These are phyloP conservation scores for Ceratocystis smalleyi DNA, from an alignment of 2,329 filamentous ascomycete species.

Conservation along the genomic window DNA sequence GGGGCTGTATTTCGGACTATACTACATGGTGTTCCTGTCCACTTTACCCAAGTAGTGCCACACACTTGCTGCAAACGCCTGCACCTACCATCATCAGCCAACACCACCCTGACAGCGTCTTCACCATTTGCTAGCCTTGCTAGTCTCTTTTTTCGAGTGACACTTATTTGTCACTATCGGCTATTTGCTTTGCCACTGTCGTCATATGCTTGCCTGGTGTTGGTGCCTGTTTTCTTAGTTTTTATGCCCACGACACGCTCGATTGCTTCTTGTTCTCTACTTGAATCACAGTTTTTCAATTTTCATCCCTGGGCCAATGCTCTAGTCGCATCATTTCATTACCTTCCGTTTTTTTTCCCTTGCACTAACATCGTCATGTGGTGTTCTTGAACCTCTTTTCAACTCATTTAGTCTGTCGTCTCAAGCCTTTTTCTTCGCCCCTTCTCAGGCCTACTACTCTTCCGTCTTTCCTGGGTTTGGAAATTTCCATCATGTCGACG, in stretches of 20 bases:
- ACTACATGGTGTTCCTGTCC: background rate
- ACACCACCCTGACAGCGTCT: background rate
- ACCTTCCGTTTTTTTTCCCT: background rate
- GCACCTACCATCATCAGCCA: background rate
- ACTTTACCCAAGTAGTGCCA: background rate
- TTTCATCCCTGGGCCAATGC: background rate
- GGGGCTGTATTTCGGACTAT: background rate
- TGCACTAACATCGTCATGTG: background rate
- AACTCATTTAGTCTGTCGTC: background rate
- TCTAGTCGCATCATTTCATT: background rate
- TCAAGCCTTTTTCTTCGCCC: background rate
- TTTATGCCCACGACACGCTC: background rate
- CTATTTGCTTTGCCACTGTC: background rate
- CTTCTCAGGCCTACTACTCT: background rate
- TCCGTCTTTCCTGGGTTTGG: background rate
- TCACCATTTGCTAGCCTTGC: background rate
- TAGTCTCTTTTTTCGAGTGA: background rate
- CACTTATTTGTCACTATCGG: background rate
- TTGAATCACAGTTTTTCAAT: background rate
- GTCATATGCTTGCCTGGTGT: background rate
- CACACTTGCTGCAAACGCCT: background rate
- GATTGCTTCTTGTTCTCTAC: background rate
- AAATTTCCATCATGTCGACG: constrained; percentile 7
- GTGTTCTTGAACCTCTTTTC: background rate
- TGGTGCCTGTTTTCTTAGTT: background rate